phyloP scores from a whole-genome alignment of 352 stramenopile species.

The Phytophthora multivora region DNA sequence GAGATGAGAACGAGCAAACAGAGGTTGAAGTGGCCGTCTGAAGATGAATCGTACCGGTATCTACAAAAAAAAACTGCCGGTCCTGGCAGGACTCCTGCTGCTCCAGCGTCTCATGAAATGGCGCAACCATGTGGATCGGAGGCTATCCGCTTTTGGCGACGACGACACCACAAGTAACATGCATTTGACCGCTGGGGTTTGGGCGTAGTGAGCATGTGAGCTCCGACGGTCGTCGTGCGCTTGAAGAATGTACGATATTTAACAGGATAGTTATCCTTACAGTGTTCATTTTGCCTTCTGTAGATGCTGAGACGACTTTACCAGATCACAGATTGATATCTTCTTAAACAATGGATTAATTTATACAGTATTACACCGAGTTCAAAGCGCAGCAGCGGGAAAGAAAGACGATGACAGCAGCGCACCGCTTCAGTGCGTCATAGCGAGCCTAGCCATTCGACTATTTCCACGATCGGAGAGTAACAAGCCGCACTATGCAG shows the following conservation, averaged over 20 bases:
- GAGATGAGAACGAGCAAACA: conserved; percentile 14
- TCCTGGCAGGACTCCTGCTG: neutral
- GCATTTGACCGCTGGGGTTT: conserved; percentile 2
- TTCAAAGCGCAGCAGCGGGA: neutral
- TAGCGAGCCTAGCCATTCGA: conserved; percentile 20
- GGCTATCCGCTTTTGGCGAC: conserved; percentile 10
- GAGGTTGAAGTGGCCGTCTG: conserved; percentile 12
- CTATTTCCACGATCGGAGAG: conserved; percentile 13
- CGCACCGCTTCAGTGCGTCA: conserved; percentile 16
- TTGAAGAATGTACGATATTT: too few relatives aligned
- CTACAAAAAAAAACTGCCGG: neutral
- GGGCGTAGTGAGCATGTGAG: too few relatives aligned
- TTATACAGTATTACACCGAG: neutral
- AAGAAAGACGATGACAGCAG: conserved; percentile 22
- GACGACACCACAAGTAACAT: conserved; percentile 7
- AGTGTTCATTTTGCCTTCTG: too few relatives aligned
- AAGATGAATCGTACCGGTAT: conserved; percentile 7
- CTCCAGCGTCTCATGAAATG: conserved; percentile 17
- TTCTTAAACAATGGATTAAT: neutral
- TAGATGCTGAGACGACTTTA: neutral
- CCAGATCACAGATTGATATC: neutral
- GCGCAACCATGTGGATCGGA: conserved; percentile 11
- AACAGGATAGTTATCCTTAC: too few relatives aligned
- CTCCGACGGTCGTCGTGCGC: too few relatives aligned
- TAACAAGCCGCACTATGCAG: conserved; percentile 15